phyloP scores from a whole-genome alignment of 139 green algal species.

The Ettlia oleoabundans region DNA sequence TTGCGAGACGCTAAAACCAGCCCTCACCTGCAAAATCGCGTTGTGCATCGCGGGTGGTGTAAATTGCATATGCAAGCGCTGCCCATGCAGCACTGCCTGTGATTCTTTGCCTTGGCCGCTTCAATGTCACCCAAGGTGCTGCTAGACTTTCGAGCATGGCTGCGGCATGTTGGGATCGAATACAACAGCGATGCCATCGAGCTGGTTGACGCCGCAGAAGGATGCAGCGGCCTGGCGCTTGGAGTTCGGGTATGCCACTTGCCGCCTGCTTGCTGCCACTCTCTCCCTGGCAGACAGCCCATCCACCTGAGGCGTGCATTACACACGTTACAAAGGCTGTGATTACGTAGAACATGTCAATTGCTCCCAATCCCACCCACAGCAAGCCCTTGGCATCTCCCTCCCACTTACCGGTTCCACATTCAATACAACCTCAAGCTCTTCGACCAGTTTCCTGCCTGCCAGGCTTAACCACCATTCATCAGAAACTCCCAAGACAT shows the following conservation, averaged over 20 bases:
- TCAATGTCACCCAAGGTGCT: neutral
- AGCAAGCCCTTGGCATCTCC: no score
- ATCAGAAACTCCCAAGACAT: neutral
- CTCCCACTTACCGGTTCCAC: no score
- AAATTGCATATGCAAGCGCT: neutral
- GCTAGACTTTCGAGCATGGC: constrained; percentile 29
- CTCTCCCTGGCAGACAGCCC: no score
- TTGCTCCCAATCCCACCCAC: no score
- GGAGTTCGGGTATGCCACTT: constrained; percentile 13
- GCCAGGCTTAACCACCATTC: neutral
- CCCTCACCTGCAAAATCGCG: no score
- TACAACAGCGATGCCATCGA: constrained; percentile 12
- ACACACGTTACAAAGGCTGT: no score
- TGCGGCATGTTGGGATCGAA: constrained; percentile 25
- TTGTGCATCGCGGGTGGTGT: no score
- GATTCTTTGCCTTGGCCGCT: neutral
- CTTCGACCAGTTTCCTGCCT: neutral
- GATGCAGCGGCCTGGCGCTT: constrained; percentile 31
- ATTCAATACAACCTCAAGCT: no score
- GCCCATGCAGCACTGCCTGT: neutral
- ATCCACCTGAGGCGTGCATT: no score
- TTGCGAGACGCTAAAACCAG: no score
- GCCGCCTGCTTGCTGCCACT: no score
- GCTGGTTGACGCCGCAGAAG: constrained; percentile 8
- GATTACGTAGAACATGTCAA: no score